A percentile compares a stretch with the other conserved stretches of the same genome.
phyloP scores from a whole-genome alignment of 1,284 basidiomycete species.

The Porogramme epimiltina region DNA sequence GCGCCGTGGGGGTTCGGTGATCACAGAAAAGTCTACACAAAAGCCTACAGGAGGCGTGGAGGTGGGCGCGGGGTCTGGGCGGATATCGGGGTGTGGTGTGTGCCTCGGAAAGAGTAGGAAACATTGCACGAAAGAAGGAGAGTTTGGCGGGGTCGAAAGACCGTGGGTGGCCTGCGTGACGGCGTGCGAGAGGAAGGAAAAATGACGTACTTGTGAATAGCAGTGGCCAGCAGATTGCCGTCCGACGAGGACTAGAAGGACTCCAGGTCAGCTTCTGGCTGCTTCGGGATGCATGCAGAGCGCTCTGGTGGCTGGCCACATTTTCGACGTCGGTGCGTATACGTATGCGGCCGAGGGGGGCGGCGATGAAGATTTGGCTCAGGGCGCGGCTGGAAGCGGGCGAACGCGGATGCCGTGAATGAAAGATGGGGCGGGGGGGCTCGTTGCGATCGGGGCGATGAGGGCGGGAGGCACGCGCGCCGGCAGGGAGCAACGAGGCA shows the following conservation, averaged over 20 bases:
- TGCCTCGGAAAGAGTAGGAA: too few species aligned
- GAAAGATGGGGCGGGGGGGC: constrained; percentile 2
- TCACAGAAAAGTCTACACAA: too few species aligned
- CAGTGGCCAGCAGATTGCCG: constrained; percentile 13
- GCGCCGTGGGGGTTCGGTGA: too few species aligned
- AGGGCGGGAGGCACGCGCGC: constrained; percentile 4
- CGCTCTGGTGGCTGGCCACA: background rate
- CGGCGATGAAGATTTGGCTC: too few species aligned
- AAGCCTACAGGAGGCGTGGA: too few species aligned
- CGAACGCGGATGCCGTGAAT: background rate
- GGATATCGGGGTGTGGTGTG: too few species aligned
- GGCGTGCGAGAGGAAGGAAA: constrained; percentile 4
- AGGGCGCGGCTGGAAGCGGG: background rate
- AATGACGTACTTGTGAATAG: constrained; percentile 11
- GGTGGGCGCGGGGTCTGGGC: too few species aligned
- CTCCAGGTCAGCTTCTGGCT: constrained; percentile 10
- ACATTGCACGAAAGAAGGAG: background rate
- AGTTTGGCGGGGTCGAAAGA: background rate
- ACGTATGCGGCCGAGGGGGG: background rate
- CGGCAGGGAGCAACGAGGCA: constrained; percentile 6
- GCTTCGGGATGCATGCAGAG: constrained; percentile 4
- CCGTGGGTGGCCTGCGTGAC: constrained; percentile 1
- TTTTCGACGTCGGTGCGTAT: background rate
- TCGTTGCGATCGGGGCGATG: constrained; percentile 17
- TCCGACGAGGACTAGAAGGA: constrained; percentile 14